These are phyloP conservation scores for Iris macrosiphon DNA, from an alignment of 106 monocot genomes.

Conservation along the genomic window DNA sequence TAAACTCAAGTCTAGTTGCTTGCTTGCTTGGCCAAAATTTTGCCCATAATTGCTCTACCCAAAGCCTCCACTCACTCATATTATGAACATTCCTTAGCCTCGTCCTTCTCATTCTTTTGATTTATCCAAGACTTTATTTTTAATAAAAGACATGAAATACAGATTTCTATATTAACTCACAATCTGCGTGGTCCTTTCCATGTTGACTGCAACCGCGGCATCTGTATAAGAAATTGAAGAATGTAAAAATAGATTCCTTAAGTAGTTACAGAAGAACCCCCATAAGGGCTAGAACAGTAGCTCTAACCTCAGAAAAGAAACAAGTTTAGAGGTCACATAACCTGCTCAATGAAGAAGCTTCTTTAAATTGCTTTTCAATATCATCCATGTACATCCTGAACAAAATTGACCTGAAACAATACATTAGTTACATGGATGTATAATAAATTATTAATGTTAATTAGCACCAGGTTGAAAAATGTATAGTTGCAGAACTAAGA, in stretches of 20 bases:
- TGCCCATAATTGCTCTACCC: no score
- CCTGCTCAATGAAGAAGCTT: constrained; percentile 27
- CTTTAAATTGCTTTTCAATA: constrained; percentile 34
- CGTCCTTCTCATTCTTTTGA: neutral
- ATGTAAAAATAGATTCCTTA: neutral
- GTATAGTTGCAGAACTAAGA: no score
- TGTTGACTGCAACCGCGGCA: constrained; percentile 23
- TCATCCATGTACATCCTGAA: constrained; percentile 38
- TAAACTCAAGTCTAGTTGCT: no score
- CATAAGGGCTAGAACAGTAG: neutral
- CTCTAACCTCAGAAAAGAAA: neutral
- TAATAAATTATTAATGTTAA: no score
- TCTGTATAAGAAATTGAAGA: constrained; percentile 3
- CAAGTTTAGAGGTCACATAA: constrained; percentile 2
- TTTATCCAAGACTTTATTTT: neutral
- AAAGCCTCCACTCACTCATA: no score
- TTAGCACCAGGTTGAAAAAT: no score
- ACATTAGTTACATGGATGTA: no score
- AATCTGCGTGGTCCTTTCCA: constrained; percentile 27
- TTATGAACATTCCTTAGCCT: neutral
- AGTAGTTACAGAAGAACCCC: neutral
- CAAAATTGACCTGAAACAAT: constrained; percentile 39
- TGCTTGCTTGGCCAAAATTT: neutral
- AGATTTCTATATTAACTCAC: constrained; percentile 20
- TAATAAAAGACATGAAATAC: neutral